Conservation (phyloP, 208 protist species). For the Leishmania braziliensis region DNA sequence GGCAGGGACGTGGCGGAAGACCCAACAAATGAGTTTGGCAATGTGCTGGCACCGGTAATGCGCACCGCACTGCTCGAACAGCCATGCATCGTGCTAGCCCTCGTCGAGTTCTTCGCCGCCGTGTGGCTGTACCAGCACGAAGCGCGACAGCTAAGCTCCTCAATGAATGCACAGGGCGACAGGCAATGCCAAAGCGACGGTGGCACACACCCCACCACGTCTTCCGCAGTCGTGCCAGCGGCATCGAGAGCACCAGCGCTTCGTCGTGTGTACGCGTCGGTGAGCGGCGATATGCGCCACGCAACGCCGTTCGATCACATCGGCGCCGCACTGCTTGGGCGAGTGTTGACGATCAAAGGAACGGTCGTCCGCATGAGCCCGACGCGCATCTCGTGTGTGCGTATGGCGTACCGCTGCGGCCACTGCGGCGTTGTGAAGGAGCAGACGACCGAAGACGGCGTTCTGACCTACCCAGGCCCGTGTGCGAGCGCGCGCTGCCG, state of each 20-base stretch:
- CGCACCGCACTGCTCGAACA: conserved; percentile 52
- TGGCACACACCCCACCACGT: not conserved
- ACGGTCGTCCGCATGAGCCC: conserved; percentile 83
- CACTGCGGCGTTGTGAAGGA: conserved; percentile 58
- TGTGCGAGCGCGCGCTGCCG: conserved; percentile 62
- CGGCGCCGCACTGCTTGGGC: conserved; percentile 70
- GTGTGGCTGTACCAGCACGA: conserved; percentile 44
- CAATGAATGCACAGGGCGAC: not conserved
- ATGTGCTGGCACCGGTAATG: conserved; percentile 46
- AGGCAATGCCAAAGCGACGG: not conserved
- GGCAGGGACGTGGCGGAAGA: conserved; percentile 19
- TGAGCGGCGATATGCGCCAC: conserved; percentile 31
- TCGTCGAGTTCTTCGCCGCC: conserved; percentile 79
- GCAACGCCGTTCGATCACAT: conserved; percentile 65
- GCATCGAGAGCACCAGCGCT: conserved; percentile 8
- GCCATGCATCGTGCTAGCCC: conserved; percentile 59
- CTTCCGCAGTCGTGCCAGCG: conserved; percentile 7
- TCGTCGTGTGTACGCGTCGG: conserved; percentile 34
- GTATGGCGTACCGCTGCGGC: conserved; percentile 69
- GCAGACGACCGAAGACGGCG: conserved; percentile 62
- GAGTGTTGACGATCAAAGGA: conserved; percentile 71
- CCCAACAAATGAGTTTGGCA: conserved; percentile 22
- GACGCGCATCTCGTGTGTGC: conserved; percentile 63
- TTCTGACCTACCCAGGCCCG: conserved; percentile 70
- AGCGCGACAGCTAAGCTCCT: not conserved